Conservation (phyloP, 352 stramenopile species). For the Phytopythium delawarense region DNA sequence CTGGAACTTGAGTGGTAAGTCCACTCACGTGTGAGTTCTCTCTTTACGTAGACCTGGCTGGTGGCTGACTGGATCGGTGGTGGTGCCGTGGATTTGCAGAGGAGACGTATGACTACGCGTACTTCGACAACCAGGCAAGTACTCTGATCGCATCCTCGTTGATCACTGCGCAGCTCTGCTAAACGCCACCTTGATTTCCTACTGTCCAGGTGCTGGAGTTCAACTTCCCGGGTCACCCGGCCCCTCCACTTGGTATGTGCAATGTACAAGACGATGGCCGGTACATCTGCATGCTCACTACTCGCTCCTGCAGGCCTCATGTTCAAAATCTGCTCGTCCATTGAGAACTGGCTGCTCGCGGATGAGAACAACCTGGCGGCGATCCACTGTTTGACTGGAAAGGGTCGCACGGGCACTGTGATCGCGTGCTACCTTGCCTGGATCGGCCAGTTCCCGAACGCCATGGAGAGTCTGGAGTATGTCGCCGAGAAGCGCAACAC, state of each 20-base stretch:
- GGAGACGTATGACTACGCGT: slow-evolving; percentile 93
- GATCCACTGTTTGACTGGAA: slow-evolving; percentile 96
- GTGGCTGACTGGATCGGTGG: background rate
- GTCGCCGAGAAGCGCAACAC: slow-evolving; percentile 87
- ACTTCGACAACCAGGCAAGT: slow-evolving; percentile 88
- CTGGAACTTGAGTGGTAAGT: slow-evolving; percentile 93
- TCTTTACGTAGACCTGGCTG: background rate
- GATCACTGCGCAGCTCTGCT: background rate
- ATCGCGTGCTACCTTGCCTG: slow-evolving; percentile 96
- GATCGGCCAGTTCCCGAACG: slow-evolving; percentile 90
- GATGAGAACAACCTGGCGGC: slow-evolving; percentile 95
- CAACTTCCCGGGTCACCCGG: slow-evolving; percentile 96
- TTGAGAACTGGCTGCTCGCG: slow-evolving; percentile 96
- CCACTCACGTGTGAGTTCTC: background rate
- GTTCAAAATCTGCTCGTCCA: slow-evolving; percentile 96
- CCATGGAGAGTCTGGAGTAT: slow-evolving; percentile 92
- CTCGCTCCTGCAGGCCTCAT: slow-evolving; percentile 59
- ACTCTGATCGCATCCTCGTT: background rate
- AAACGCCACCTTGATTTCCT: background rate
- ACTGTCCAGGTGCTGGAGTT: slow-evolving; percentile 87
- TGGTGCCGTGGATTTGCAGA: slow-evolving; percentile 41
- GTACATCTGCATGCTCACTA: background rate
- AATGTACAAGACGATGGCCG: background rate
- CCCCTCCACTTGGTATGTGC: slow-evolving; percentile 87
- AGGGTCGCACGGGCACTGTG: slow-evolving; percentile 93